Evolutionary conservation across 2,329 filamentous ascomycete genomes (phyloP).

Genomic region (Scytalidium sp.): DNA sequence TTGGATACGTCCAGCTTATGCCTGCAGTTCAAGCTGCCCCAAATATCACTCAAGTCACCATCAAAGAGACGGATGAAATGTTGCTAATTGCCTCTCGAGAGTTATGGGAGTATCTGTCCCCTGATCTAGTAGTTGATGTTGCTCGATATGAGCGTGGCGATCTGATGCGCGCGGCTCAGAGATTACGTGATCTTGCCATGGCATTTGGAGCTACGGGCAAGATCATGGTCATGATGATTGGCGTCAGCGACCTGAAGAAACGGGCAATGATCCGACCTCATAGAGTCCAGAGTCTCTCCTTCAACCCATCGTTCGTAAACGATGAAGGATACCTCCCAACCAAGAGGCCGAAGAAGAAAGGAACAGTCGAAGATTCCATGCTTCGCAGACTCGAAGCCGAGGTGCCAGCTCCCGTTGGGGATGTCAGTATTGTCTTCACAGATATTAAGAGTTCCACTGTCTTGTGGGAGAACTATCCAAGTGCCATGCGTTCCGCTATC

Average conservation of each 20-base stretch:
- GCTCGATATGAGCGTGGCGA: conserved; percentile 83
- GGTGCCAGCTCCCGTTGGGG: conserved; percentile 85
- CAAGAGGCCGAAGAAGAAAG: conserved; percentile 64
- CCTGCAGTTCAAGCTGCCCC: conserved; percentile 91
- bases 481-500: conserved; percentile 94
- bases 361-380: conserved; percentile 72
- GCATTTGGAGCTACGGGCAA: conserved; percentile 92
- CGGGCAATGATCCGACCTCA: conserved; percentile 69
- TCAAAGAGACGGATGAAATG: conserved; percentile 89
- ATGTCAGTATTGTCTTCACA: conserved; percentile 92
- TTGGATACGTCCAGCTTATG: conserved; percentile 91
- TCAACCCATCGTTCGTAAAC: conserved; percentile 72
- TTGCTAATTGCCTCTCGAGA: conserved; percentile 88
- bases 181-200: conserved; percentile 90
- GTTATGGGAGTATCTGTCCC: conserved; percentile 91
- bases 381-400: conserved; percentile 84
- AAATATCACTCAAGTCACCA: conserved; percentile 71
- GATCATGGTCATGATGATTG: conserved; percentile 99
- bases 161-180: conserved; percentile 92
- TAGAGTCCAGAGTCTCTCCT: conserved; percentile 74
- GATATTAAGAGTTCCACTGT: conserved; percentile 99
- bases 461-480: conserved; percentile 92
- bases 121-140: conserved; percentile 88
- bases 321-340: conserved; percentile 67
- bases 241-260: conserved; percentile 85